Conservation (phyloP, 192 early-diverging fungal genomes). For the Glomus cerebriforme region DNA sequence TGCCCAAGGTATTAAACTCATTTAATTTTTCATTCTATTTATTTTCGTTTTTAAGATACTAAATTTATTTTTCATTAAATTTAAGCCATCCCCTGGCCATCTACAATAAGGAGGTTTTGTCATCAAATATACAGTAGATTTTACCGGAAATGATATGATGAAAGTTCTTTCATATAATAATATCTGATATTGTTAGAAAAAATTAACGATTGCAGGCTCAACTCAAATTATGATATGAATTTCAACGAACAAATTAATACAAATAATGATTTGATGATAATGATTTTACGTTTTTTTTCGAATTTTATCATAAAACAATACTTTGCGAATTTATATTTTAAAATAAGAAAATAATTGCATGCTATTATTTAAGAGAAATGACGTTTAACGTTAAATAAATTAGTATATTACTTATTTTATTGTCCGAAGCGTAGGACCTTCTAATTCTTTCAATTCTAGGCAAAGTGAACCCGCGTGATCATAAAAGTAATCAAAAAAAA, state of each 20-base stretch:
- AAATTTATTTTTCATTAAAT: not conserved
- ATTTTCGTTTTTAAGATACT: not conserved
- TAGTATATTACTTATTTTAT: too few species aligned
- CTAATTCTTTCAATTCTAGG: too few species aligned
- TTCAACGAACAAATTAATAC: not conserved
- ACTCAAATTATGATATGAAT: constrained; percentile 24
- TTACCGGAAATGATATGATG: not conserved
- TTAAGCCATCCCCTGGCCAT: not conserved
- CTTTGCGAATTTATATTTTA: too few species aligned
- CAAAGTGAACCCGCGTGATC: too few species aligned
- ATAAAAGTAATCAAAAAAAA: too few species aligned
- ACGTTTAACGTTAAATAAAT: too few species aligned
- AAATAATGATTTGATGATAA: not conserved
- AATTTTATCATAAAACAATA: too few species aligned
- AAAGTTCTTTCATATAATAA: not conserved
- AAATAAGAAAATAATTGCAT: too few species aligned
- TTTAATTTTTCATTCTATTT: not conserved
- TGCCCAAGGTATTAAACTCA: constrained; percentile 46
- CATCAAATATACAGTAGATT: not conserved
- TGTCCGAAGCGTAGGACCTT: too few species aligned
- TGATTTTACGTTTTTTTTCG: not conserved
- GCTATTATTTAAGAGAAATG: too few species aligned
- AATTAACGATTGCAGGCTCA: not conserved
- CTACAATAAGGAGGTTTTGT: not conserved
- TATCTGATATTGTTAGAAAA: not conserved